These are phyloP conservation scores for Scedosporium aurantiacum DNA, from an alignment of 2,329 filamentous ascomycete species.

Conservation along the genomic window DNA sequence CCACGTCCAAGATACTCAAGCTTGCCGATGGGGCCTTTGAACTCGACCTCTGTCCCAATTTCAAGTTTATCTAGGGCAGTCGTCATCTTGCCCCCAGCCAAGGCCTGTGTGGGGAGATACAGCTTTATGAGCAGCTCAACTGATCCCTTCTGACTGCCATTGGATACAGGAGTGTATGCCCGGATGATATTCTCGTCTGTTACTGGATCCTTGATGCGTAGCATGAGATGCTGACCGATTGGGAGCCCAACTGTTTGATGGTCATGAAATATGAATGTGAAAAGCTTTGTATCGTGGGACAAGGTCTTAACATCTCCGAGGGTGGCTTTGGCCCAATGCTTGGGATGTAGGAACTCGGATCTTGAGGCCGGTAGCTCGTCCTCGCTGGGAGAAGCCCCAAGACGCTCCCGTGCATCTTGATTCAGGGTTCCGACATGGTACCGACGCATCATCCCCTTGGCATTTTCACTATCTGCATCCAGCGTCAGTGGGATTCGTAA, in stretches of 20 bases:
- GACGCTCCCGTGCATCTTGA: constrained; percentile 31
- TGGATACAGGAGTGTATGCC: constrained; percentile 76
- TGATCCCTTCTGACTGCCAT: constrained; percentile 45
- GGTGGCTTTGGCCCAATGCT: constrained; percentile 61
- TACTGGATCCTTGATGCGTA: constrained; percentile 63
- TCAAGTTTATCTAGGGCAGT: constrained; percentile 55
- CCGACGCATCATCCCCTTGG: constrained; percentile 75
- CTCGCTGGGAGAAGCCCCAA: constrained; percentile 31
- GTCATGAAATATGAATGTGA: constrained; percentile 65
- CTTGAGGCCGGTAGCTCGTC: constrained; percentile 27
- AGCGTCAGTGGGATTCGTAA: not conserved
- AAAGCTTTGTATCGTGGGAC: constrained; percentile 70
- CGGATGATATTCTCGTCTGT: constrained; percentile 66
- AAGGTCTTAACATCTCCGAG: constrained; percentile 58
- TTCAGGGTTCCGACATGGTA: constrained; percentile 79
- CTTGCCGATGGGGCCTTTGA: constrained; percentile 81
- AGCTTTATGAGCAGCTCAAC: constrained; percentile 75
- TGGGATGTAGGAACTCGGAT: constrained; percentile 55
- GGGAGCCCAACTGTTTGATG: constrained; percentile 65
- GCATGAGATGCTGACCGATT: constrained; percentile 77
- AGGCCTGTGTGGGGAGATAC: constrained; percentile 45
- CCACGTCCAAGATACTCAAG: constrained; percentile 69
- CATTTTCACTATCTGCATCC: constrained; percentile 61
- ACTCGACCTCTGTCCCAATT: constrained; percentile 54
- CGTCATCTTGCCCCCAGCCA: constrained; percentile 62